Conservation (phyloP, 257 asterid species). For the Capsicum rhomboideum region DNA sequence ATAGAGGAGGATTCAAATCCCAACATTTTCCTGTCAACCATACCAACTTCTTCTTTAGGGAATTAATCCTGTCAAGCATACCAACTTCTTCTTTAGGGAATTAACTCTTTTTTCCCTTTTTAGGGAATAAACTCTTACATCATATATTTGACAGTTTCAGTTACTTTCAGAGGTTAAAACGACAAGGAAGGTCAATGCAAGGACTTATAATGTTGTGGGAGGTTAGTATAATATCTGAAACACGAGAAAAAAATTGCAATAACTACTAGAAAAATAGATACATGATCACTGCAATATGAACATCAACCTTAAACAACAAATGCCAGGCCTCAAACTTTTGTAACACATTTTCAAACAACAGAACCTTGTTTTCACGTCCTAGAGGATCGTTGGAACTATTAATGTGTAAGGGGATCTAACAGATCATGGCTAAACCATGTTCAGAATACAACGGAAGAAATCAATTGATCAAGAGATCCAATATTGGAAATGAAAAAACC, state of each 20-base stretch:
- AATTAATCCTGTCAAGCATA: neutral
- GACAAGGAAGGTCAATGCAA: neutral
- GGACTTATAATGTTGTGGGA: neutral
- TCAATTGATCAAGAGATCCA: neutral
- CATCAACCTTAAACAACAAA: neutral
- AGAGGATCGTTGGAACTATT: too few relatives aligned
- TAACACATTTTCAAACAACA: neutral
- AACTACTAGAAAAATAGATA: neutral
- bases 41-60: neutral
- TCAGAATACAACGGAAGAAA: neutral
- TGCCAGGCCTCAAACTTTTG: neutral
- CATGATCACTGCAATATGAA: neutral
- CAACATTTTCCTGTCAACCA: too few relatives aligned
- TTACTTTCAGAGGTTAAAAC: neutral
- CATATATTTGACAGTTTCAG: neutral
- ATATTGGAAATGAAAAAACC: neutral
- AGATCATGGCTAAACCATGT: neutral
- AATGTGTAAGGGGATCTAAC: too few relatives aligned
- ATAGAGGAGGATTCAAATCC: too few relatives aligned
- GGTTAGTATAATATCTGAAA: neutral
- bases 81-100: neutral
- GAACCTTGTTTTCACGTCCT: neutral
- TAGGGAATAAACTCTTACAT: neutral
- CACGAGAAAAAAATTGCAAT: neutral
- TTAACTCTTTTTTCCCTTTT: neutral